Conservation (phyloP, 2,329 filamentous ascomycete genomes). For the Epichloe sibirici region DNA sequence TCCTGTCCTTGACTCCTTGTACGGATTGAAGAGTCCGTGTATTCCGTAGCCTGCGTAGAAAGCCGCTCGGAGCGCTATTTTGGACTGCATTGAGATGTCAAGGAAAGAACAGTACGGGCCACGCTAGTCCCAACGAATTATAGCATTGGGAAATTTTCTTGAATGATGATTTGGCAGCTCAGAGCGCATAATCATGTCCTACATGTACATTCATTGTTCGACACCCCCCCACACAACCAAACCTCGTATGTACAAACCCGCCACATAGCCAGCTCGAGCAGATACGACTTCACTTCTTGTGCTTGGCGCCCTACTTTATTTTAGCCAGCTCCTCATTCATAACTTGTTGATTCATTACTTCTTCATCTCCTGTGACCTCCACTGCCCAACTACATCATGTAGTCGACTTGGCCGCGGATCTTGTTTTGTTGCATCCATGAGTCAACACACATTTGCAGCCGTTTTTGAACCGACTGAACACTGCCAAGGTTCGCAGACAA, state of each 20-base stretch:
- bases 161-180: too few species aligned
- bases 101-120: too few species aligned
- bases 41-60: too few species aligned
- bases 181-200: too few species aligned
- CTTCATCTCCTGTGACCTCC: background rate
- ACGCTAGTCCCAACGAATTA: too few species aligned
- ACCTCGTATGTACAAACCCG: background rate
- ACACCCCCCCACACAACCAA: too few species aligned
- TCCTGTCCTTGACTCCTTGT: too few species aligned
- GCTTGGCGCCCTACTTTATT: background rate
- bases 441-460: conserved; percentile 1
- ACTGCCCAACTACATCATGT: background rate
- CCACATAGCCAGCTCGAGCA: background rate
- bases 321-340: background rate
- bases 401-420: background rate
- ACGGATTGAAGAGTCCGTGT: too few species aligned
- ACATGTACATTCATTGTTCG: background rate
- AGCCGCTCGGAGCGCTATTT: too few species aligned
- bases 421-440: conserved; percentile 1
- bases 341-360: background rate
- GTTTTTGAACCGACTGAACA: background rate
- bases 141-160: too few species aligned
- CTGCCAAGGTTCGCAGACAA: background rate
- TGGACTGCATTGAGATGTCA: too few species aligned
- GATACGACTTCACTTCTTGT: background rate